Conservation (phyloP, 2,329 filamentous ascomycete species). For the Aspergillus nomiae region DNA sequence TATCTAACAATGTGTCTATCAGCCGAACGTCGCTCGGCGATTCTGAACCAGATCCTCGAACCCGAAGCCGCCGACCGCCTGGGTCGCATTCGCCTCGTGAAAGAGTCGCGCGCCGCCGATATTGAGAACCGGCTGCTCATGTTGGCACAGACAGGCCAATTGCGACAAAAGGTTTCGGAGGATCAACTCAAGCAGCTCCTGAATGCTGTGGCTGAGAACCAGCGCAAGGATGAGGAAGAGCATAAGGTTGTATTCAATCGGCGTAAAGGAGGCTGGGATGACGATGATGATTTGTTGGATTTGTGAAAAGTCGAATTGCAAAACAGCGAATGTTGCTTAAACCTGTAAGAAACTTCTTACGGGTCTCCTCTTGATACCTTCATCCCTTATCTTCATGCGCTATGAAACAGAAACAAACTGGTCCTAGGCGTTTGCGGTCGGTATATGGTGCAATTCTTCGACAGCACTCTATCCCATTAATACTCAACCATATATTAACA, state of each 20-base stretch:
- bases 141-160: conserved; percentile 84
- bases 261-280: conserved; percentile 81
- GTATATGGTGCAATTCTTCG: background rate
- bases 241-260: conserved; percentile 85
- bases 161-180: conserved; percentile 85
- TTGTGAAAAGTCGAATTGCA: conserved; percentile 28
- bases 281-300: conserved; percentile 60
- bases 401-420: background rate
- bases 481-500: background rate
- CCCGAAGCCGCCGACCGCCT: conserved; percentile 92
- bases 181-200: conserved; percentile 90
- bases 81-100: conserved; percentile 91
- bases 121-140: conserved; percentile 92
- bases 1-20: background rate
- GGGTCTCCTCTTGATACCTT: background rate
- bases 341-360: background rate
- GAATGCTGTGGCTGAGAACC: conserved; percentile 77
- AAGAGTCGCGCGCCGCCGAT: conserved; percentile 84
- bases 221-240: conserved; percentile 58
- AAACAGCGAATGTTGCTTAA: conserved; percentile 4
- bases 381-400: background rate
- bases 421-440: background rate
- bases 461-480: background rate
- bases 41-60: conserved; percentile 90
- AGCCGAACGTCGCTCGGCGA: conserved; percentile 45